Evolutionary conservation across 2,329 filamentous ascomycete genomes (phyloP), one percentile per base, ranked within the genome.

Genomic region (Colletotrichum lindemuthianum): DNA sequence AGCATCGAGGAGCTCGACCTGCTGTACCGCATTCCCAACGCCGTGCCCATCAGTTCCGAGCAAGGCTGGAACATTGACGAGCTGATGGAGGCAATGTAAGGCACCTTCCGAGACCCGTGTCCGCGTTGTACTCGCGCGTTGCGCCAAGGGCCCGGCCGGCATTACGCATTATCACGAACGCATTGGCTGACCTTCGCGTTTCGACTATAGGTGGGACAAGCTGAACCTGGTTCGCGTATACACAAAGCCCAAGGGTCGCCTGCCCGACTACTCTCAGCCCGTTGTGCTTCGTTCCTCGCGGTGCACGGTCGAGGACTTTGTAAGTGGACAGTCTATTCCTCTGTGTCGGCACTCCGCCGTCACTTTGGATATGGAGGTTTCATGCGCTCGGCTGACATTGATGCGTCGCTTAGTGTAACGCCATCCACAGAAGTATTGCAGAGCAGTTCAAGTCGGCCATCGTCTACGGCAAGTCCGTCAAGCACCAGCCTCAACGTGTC

Each of bases 51-150:
- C 80, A 97, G 94, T 76, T 96, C 95, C 37, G 96, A 99, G 80
- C 91, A 95, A 75, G 96, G 96, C 60, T 99, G 96, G 96, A 99
- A 99, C 78, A 81, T 99, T 67, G 96, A 99, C 76, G 96, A 99
- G 82, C 82, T 99, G 69, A 86, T 99, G 83, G 96, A 98, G 81
- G 88, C 91, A 77, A 98, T 98, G 96, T 86, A 75, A 74, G 82
- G 12, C 8, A 32, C 48, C 43, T 7, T 37, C 4, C 13, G 10
- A 8, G 51, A 47, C 12, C 40, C 32, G 15, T 34, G 34, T 34
- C 61, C 51, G 60, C 44, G 41, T 41, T 5, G 12, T 40, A 16
- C 6, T 41, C 32, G 34, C 39, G 63, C 47, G 24, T 40, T 37
- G 11, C 41, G 39, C 48, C 45, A 51, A 13, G 47, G 63, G 8